Conservation (phyloP, 805 yeast genomes). For the Yamadazyma sp. region DNA sequence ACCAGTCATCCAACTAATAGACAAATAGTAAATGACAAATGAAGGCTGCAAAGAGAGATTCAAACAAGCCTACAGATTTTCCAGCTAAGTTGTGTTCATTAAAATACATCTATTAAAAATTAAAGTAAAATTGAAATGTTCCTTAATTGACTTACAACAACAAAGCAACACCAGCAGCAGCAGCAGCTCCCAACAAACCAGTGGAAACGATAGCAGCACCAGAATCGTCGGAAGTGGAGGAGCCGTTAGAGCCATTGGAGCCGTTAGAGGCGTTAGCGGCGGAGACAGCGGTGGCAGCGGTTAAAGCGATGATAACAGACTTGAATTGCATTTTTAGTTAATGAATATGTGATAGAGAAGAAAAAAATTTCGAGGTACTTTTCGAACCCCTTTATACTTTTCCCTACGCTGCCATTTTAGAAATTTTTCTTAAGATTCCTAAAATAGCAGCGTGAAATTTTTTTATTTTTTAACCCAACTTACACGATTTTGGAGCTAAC, state of each 20-base stretch:
- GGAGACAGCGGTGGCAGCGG: conserved; percentile 67
- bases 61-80: too few relatives aligned
- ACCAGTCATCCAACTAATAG: too few relatives aligned
- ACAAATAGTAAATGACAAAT: too few relatives aligned
- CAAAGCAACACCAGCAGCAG: conserved; percentile 76
- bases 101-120: conserved; percentile 11
- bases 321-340: conserved; percentile 65
- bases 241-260: conserved; percentile 44
- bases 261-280: conserved; percentile 50
- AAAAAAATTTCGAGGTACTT: conserved; percentile 4
- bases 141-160: conserved; percentile 29
- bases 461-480: background rate
- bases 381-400: conserved; percentile 13
- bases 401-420: background rate
- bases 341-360: conserved; percentile 5
- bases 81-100: conserved; percentile 7
- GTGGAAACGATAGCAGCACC: conserved; percentile 62
- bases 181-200: conserved; percentile 78
- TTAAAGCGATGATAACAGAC: conserved; percentile 63
- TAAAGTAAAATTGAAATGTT: conserved; percentile 4
- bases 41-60: too few relatives aligned
- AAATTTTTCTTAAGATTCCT: conserved; percentile 3
- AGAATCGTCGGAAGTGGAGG: conserved; percentile 18
- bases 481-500: conserved; percentile 9
- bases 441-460: conserved; percentile 9